Base-by-base conservation (phyloP, 108 stramenopile genomes). In the Skeletonema potamos region DNA sequence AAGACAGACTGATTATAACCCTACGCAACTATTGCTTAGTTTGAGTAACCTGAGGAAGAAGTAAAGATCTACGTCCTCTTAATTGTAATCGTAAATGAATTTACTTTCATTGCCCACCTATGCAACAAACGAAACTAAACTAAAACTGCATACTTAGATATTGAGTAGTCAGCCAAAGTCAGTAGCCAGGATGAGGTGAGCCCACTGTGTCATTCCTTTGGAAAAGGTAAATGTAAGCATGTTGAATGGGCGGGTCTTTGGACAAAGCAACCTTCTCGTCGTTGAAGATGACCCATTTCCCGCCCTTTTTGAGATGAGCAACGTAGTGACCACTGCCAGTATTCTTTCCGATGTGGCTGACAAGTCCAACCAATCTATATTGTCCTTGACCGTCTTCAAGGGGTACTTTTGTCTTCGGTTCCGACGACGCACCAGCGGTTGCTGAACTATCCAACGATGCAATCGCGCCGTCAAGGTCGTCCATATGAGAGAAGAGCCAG, bases 271-370 rank as follows among this genome's bases (percentile, higher is more conserved):
- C 98, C 83, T 98, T 98, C 60, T 97, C 95, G 64, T 99, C 99
- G 67, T 99, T 98, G 81, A 95, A 99, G 58, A 99, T 97, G 3
- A 95, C 87, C 98, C 98, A 99, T 34, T 89, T 87, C 7, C 92
- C 96, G 13, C 94, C 91, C 62, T 95, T 89, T 78, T 91, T 89
- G 77, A 98, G 76, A 79, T 99, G 99, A 2, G 94, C 92, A 17
- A 99, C 97, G 73, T 99, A 99, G 79, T 99, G 99, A 8, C 99
- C 99, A 74, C 94, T 92, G 34, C 87, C 93, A 2, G 97, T 95
- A 75, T 96, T 96, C 80, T 95, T 96, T 15, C 99, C 99, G 60
- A 99, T 97, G 76, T 99, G 99, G 37, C 96, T 97, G 22, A 99
- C 83, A 73, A 99, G 84, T 18, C 96, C 98, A 3, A 88, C 62